Percentiles rank a stretch among this genome's conserved stretches.
phyloP scores from a whole-genome alignment of 495 filamentous ascomycete genomes.

The Jackrogersella minutella region DNA sequence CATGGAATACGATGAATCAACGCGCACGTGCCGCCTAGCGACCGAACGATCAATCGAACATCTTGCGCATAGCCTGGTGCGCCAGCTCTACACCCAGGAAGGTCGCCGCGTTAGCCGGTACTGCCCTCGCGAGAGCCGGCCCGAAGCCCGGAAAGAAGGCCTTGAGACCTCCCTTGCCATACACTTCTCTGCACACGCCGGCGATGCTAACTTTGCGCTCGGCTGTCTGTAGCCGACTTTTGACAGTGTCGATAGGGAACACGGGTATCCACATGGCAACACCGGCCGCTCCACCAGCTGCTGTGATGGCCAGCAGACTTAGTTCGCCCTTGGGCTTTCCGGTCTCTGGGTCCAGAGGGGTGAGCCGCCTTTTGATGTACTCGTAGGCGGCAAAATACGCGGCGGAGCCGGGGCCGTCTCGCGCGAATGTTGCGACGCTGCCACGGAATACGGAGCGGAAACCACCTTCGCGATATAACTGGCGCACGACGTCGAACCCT shows the following conservation, averaged over 20 bases:
- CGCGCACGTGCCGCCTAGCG: not conserved
- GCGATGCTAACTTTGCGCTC: conserved; percentile 86
- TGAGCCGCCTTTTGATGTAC: conserved; percentile 85
- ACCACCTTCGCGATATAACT: conserved; percentile 92
- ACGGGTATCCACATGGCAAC: conserved; percentile 99
- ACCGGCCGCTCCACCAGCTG: conserved; percentile 87
- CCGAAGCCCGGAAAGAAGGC: conserved; percentile 98
- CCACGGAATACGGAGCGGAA: conserved; percentile 91
- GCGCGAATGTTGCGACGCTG: conserved; percentile 85
- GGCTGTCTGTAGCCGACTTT: conserved; percentile 90
- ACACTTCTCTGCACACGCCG: conserved; percentile 79
- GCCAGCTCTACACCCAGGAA: conserved; percentile 80
- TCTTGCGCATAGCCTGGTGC: conserved; percentile 80
- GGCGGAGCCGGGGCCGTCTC: conserved; percentile 90
- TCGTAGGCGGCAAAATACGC: conserved; percentile 99
- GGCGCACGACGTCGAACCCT: conserved; percentile 90
- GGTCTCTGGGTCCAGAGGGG: conserved; percentile 79
- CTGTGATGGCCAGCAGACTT: conserved; percentile 81
- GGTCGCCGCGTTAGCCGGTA: conserved; percentile 88
- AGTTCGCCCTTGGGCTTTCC: conserved; percentile 77
- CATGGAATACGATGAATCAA: not conserved
- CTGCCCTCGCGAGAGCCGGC: conserved; percentile 88
- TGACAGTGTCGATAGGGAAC: conserved; percentile 97
- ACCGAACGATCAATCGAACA: conserved; percentile 59
- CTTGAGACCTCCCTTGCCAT: conserved; percentile 79